phyloP scores from a whole-genome alignment of 176 grass and related monocot species.

The Carex parvula region DNA sequence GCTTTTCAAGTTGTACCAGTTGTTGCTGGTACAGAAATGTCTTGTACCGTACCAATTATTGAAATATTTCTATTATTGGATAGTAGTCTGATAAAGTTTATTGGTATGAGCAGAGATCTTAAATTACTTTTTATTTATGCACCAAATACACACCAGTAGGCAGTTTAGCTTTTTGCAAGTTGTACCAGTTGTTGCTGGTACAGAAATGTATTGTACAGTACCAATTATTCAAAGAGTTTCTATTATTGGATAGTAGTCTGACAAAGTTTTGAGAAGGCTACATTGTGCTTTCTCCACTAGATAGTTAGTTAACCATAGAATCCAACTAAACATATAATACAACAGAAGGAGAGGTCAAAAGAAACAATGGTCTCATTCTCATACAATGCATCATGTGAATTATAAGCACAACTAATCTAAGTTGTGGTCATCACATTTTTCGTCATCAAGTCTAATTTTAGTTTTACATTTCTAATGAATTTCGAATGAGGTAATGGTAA shows the following conservation, averaged over 20 bases:
- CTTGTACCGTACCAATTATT: neutral
- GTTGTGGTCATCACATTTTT: neutral
- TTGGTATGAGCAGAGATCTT: neutral
- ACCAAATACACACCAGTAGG: neutral
- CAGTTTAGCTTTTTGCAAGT: neutral
- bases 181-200: conserved; percentile 9
- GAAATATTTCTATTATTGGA: neutral
- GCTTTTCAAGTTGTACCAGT: neutral
- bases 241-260: neutral
- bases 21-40: conserved; percentile 14
- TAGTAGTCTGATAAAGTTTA: neutral
- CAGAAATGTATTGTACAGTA: neutral
- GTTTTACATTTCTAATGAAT: neutral
- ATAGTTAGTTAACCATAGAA: neutral
- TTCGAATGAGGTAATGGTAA: too few species aligned
- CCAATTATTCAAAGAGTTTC: conserved; percentile 6
- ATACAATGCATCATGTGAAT: neutral
- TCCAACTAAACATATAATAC: neutral
- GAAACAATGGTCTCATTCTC: neutral
- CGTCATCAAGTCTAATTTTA: neutral
- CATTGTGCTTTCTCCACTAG: neutral
- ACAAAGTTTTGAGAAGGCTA: neutral
- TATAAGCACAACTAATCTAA: neutral
- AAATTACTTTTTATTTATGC: neutral
- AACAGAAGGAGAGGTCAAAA: neutral